A percentile compares a stretch with the other conserved stretches of the same genome.
phyloP scores from a whole-genome alignment of 768 basidiomycete genomes.

The Pholiota microspora region DNA sequence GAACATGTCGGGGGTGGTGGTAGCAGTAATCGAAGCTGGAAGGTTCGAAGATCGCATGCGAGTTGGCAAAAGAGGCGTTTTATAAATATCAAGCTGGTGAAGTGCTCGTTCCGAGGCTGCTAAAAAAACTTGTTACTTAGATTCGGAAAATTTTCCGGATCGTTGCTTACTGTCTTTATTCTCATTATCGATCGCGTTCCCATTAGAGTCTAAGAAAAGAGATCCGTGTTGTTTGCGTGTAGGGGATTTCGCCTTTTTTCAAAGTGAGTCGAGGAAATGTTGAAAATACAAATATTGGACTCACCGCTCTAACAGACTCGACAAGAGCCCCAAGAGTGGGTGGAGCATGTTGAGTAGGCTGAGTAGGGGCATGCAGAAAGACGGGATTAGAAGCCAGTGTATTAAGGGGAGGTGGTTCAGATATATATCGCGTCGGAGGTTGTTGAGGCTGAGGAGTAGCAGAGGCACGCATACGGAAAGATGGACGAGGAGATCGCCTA shows the following conservation, averaged over 20 bases:
- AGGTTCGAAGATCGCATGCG: slow-evolving; percentile 41
- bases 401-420: slow-evolving; percentile 70
- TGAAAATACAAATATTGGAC: slow-evolving; percentile 22
- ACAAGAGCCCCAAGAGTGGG: slow-evolving; percentile 58
- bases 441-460: slow-evolving; percentile 64
- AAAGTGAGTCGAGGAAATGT: slow-evolving; percentile 5
- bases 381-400: slow-evolving; percentile 62
- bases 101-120: slow-evolving; percentile 66
- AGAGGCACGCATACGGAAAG: slow-evolving; percentile 64
- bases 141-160: slow-evolving; percentile 1
- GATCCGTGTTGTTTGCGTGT: slow-evolving; percentile 53
- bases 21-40: slow-evolving; percentile 29
- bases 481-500: slow-evolving; percentile 36
- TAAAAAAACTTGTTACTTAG: slow-evolving; percentile 20
- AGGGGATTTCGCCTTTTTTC: slow-evolving; percentile 44
- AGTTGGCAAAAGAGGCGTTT: slow-evolving; percentile 73
- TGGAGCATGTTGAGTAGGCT: slow-evolving; percentile 25
- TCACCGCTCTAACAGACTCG: slow-evolving; percentile 54
- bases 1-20: slow-evolving; percentile 60
- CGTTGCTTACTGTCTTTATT: slow-evolving; percentile 25
- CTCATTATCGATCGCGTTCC: slow-evolving; percentile 27
- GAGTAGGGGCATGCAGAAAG: slow-evolving; percentile 62
- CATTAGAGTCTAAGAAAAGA: slow-evolving; percentile 43
- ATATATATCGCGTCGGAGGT: slow-evolving; percentile 40
- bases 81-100: slow-evolving; percentile 74